Percentiles rank a stretch among this genome's conserved stretches.
These are phyloP conservation scores for Ustulina deusta DNA, from an alignment of 2,329 filamentous ascomycete genomes.

Conservation along the genomic window DNA sequence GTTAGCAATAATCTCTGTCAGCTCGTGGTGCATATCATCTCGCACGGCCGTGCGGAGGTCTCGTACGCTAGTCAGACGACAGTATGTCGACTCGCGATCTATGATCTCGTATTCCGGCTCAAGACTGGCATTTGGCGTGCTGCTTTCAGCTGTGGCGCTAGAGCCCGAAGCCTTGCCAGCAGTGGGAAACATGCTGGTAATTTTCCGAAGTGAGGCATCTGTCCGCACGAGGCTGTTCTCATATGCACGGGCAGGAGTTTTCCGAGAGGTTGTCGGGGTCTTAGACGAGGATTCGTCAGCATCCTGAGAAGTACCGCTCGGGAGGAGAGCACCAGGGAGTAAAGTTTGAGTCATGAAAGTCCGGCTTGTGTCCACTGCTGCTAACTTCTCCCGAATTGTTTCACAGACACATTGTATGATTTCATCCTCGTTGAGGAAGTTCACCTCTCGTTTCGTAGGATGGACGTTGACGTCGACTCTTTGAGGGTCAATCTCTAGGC, in stretches of 20 bases:
- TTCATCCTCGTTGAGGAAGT: conserved; percentile 97
- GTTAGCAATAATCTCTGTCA: conserved; percentile 87
- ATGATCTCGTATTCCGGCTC: conserved; percentile 73
- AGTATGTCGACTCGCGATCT: conserved; percentile 75
- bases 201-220: conserved; percentile 89
- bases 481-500: conserved; percentile 89
- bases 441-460: conserved; percentile 95
- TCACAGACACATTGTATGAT: conserved; percentile 89
- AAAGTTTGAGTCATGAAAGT: conserved; percentile 95
- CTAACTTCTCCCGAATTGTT: conserved; percentile 80
- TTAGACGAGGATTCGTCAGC: conserved; percentile 50
- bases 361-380: conserved; percentile 90
- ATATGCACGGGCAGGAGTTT: conserved; percentile 69
- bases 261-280: conserved; percentile 52
- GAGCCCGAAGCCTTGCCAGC: conserved; percentile 55
- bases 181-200: conserved; percentile 92
- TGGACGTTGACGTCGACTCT: conserved; percentile 98
- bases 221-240: conserved; percentile 93
- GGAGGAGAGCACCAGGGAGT: conserved; percentile 72
- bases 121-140: conserved; percentile 40
- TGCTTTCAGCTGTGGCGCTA: conserved; percentile 44
- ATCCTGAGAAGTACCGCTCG: conserved; percentile 46
- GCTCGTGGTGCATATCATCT: conserved; percentile 81
- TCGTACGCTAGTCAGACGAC: conserved; percentile 86
- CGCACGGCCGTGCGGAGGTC: conserved; percentile 84